Percentiles rank a stretch among this genome's conserved stretches.
Conservation (phyloP, 2,329 filamentous ascomycete species). For the Pseudogymnoascus sp. region DNA sequence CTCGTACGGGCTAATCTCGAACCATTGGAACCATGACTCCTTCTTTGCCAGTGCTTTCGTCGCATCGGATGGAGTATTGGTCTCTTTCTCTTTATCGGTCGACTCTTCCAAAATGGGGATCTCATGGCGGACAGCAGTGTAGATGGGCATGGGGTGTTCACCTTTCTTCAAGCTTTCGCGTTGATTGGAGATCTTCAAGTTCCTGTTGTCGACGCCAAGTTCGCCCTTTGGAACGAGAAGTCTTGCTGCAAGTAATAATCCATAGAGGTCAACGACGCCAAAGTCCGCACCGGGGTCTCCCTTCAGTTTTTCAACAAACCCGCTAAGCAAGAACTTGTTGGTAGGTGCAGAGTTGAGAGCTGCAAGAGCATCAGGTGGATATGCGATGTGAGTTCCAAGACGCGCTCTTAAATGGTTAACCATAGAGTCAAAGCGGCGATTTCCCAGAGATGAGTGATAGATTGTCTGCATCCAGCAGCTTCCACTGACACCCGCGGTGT, state of each 20-base stretch:
- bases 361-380: slow-evolving; percentile 75
- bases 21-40: slow-evolving; percentile 96
- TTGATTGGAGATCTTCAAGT: slow-evolving; percentile 91
- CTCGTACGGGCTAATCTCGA: slow-evolving; percentile 90
- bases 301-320: slow-evolving; percentile 84
- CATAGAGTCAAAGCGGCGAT: slow-evolving; percentile 59
- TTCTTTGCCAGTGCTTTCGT: slow-evolving; percentile 47
- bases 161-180: slow-evolving; percentile 68
- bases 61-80: slow-evolving; percentile 35
- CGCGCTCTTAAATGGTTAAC: slow-evolving; percentile 82
- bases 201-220: slow-evolving; percentile 63
- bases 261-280: slow-evolving; percentile 90
- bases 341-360: slow-evolving; percentile 83
- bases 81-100: slow-evolving; percentile 30
- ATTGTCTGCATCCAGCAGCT: slow-evolving; percentile 92
- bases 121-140: slow-evolving; percentile 91
- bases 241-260: slow-evolving; percentile 74
- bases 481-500: slow-evolving; percentile 90
- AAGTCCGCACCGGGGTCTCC: slow-evolving; percentile 75
- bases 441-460: slow-evolving; percentile 73
- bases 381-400: slow-evolving; percentile 83
- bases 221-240: slow-evolving; percentile 83
- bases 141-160: slow-evolving; percentile 82
- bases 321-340: slow-evolving; percentile 82
- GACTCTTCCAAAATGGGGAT: slow-evolving; percentile 61